These are phyloP conservation scores for Nothophaeocryptopus gaeumannii DNA, from an alignment of 2,329 filamentous ascomycete species.

Conservation along the genomic window DNA sequence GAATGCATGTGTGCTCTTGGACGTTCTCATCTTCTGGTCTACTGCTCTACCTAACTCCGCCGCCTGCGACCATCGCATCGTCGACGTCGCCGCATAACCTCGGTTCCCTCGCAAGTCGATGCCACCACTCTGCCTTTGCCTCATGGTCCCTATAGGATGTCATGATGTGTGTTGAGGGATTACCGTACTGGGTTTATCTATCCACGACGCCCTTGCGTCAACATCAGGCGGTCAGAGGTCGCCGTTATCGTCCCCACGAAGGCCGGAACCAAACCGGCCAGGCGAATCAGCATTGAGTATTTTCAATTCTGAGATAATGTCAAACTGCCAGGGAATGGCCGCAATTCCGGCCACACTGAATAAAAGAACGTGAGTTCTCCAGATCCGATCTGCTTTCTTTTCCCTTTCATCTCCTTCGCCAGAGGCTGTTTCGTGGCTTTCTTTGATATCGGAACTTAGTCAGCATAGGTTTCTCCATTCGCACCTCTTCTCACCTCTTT, in stretches of 20 bases:
- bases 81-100: neutral
- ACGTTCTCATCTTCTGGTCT: no score
- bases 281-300: slow-evolving; percentile 19
- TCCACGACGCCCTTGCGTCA: slow-evolving; percentile 4
- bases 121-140: neutral
- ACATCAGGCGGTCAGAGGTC: slow-evolving; percentile 8
- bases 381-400: slow-evolving; percentile 17
- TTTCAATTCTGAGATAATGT: slow-evolving; percentile 11
- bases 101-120: neutral
- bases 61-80: neutral
- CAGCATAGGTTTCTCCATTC: neutral
- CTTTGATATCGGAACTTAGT: slow-evolving; percentile 7
- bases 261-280: slow-evolving; percentile 27
- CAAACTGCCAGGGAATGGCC: slow-evolving; percentile 1
- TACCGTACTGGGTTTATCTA: neutral
- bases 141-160: neutral
- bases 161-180: neutral
- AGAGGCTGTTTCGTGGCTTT: slow-evolving; percentile 3
- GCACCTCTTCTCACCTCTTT: slow-evolving; percentile 11
- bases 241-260: slow-evolving; percentile 11
- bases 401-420: slow-evolving; percentile 9
- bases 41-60: no score
- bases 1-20: no score
- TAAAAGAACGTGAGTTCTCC: slow-evolving; percentile 19
- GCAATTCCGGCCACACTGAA: slow-evolving; percentile 25